Evolutionary conservation across 495 filamentous ascomycete genomes (phyloP).

Genomic region (Talaromyces stipitatus): DNA sequence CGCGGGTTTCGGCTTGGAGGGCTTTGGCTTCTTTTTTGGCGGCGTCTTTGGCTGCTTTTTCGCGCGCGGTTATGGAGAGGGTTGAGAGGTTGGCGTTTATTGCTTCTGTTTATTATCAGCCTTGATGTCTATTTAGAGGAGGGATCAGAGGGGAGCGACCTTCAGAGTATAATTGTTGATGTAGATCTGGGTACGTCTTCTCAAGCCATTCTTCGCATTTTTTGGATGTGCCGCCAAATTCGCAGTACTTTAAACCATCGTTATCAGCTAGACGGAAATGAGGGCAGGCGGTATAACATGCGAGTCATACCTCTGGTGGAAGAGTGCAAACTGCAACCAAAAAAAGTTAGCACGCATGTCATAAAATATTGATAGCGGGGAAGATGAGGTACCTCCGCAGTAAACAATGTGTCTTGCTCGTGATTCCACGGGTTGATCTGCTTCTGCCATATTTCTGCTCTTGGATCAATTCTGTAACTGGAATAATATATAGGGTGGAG

Average conservation of each 20-base stretch:
- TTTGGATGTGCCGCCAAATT: conserved; percentile 95
- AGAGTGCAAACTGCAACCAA: conserved; percentile 69
- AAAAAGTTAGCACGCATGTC: not conserved
- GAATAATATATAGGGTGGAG: not conserved
- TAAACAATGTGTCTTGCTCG: conserved; percentile 65
- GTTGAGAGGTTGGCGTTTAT: conserved; percentile 72
- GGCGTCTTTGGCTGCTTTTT: conserved; percentile 88
- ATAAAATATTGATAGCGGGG: not conserved
- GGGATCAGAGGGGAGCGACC: conserved; percentile 44
- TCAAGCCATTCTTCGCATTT: conserved; percentile 96
- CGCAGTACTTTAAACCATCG: conserved; percentile 69
- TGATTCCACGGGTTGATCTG: conserved; percentile 39
- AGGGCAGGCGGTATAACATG: too few relatives aligned
- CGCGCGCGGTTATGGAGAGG: conserved; percentile 80
- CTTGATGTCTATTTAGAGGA: not conserved
- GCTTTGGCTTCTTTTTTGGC: conserved; percentile 93
- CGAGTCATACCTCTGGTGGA: conserved; percentile 92
- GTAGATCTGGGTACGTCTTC: conserved; percentile 62
- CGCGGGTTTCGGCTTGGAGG: conserved; percentile 69
- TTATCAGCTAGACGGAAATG: not conserved
- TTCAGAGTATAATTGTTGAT: conserved; percentile 72
- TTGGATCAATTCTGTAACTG: not conserved
- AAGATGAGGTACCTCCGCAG: conserved; percentile 56
- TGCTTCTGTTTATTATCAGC: conserved; percentile 50
- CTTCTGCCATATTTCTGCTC: conserved; percentile 29